Conservation (phyloP, 176 grass and related monocot species). For the Aegilops tauschii region DNA sequence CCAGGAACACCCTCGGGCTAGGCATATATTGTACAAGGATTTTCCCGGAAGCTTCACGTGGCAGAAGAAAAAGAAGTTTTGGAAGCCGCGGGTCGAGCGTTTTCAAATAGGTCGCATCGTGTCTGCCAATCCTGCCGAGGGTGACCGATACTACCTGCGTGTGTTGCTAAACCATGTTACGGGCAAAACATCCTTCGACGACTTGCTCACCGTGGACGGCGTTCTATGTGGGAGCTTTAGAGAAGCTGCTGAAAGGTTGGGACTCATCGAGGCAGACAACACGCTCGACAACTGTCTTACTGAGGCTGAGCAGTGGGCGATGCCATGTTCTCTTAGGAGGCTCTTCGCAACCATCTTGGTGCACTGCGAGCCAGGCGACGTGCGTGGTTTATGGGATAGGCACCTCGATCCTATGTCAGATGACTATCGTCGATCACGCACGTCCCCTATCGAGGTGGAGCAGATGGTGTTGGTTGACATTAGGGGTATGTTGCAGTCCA, state of each 20-base stretch:
- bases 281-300: too few species aligned
- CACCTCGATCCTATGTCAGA: background rate
- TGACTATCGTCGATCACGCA: background rate
- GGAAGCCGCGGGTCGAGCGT: too few species aligned
- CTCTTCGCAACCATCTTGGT: too few species aligned
- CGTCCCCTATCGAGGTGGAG: background rate
- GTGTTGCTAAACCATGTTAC: background rate
- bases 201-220: too few species aligned
- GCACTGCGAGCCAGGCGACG: too few species aligned
- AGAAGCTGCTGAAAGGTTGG: too few species aligned
- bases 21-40: background rate
- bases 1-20: background rate
- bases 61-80: background rate
- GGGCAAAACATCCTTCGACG: background rate
- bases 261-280: too few species aligned
- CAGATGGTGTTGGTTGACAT: background rate
- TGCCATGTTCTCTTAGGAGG: too few species aligned
- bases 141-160: background rate
- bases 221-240: too few species aligned
- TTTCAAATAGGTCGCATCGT: background rate
- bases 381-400: background rate
- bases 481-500: too few species aligned
- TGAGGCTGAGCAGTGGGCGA: too few species aligned
- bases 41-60: background rate
- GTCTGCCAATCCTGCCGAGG: background rate